Conservation (phyloP, 192 early-diverging fungal species). For the Phlyctochytrium planicorne region DNA sequence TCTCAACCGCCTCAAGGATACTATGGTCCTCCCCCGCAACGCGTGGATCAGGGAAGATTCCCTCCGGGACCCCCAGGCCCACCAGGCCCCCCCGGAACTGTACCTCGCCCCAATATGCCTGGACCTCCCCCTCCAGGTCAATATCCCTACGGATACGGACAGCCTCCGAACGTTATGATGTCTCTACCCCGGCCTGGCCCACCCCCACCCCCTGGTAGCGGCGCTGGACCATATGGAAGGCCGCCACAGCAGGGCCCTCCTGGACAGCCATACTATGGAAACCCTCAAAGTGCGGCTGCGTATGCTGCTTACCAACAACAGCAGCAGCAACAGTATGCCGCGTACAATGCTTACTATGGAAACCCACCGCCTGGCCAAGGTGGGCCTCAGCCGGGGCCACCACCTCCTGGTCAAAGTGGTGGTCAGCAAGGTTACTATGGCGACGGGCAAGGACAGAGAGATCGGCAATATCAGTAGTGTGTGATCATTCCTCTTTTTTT, state of each 20-base stretch:
- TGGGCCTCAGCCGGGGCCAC: not conserved
- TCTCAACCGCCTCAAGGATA: not conserved
- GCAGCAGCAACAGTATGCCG: conserved; percentile 4
- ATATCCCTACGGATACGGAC: no score
- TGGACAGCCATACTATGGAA: not conserved
- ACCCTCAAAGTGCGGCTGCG: not conserved
- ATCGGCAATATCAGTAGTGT: no score
- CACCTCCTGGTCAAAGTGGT: no score
- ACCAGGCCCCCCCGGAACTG: not conserved
- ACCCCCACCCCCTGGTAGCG: not conserved
- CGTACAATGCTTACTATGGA: conserved; percentile 8
- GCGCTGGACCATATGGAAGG: not conserved
- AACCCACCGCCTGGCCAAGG: not conserved
- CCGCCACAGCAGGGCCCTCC: not conserved
- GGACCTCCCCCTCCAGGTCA: no score
- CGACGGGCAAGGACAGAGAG: no score
- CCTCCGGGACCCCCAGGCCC: not conserved
- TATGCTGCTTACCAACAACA: conserved; percentile 17
- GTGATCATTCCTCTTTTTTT: no score
- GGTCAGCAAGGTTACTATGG: no score
- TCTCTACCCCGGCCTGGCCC: no score
- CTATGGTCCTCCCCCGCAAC: not conserved
- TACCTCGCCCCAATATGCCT: no score
- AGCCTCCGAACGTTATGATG: no score
- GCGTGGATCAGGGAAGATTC: not conserved